Evolutionary conservation across 2,329 filamentous ascomycete species (phyloP).

Genomic region (Pleoardoris graminearum): DNA sequence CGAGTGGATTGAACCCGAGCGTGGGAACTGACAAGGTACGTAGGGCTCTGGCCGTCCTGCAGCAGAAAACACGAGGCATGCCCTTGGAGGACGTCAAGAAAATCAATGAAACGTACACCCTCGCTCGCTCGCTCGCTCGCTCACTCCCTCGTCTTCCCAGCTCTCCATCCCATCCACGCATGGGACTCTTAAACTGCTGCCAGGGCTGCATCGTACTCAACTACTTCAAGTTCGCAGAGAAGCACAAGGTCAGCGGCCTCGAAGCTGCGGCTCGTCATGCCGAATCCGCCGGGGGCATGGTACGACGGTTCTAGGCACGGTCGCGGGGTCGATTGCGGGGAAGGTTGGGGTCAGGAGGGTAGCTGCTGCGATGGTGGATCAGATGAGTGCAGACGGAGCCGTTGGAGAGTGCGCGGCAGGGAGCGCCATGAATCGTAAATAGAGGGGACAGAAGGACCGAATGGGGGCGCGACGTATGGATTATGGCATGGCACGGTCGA

Average conservation of each 20-base stretch:
- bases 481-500: too few species aligned
- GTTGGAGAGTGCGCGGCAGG: conserved; percentile 8
- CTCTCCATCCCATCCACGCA: background rate
- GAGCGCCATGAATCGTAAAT: too few species aligned
- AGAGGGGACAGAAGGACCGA: too few species aligned
- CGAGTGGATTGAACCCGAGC: too few species aligned
- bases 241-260: conserved; percentile 6
- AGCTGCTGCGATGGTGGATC: conserved; percentile 6
- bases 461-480: background rate
- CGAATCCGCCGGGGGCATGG: background rate
- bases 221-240: conserved; percentile 6
- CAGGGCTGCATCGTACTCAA: conserved; percentile 6
- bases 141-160: too few species aligned
- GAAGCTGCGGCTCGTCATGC: conserved; percentile 7
- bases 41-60: conserved; percentile 7
- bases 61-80: conserved; percentile 2
- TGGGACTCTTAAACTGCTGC: background rate
- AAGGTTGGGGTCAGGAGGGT: conserved; percentile 1
- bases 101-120: conserved; percentile 7
- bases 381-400: conserved; percentile 5
- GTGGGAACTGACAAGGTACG: too few species aligned
- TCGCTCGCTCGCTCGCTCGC: too few species aligned
- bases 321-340: background rate
- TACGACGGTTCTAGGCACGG: background rate
- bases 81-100: conserved; percentile 7